Evolutionary conservation across 192 early-diverging fungal species (phyloP), one percentile per base, ranked within the genome.

Genomic region (Coemansia sp.): DNA sequence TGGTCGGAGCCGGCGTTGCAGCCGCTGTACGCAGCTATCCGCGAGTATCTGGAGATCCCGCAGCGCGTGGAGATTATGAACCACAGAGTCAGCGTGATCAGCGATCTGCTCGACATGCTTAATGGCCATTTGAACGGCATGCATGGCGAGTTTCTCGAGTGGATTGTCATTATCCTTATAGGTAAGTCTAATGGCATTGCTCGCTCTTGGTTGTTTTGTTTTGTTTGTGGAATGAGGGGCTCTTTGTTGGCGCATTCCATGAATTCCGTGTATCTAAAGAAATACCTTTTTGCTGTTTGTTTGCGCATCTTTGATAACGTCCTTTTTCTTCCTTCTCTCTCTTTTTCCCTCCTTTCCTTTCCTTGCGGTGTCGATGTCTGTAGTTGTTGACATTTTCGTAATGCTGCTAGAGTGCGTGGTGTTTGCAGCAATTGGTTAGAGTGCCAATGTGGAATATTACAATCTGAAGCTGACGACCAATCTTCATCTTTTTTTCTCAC

Each of bases 131-230:
- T 95, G 65, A 96, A 92, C 39, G 91, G 91, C 42, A 91, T 90
- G 42, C 94, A 98, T 68, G 92, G 90, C 59, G 95, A 96, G 71
- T 91, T 94, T 62, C 85, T 96, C 19, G 95, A 96, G 68, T 94
- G 94, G 91, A 98, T 98, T 63, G 93, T 98, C 3, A 98, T 98
- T 70, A 88, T 93, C 54, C 85, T 98, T 45, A 98, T 98, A 83
- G 92, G 78, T 83, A 83, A 83, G 81, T 83, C 23, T 13, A 5
- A 48, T 56, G 8, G 56, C 5, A 66, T 2, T 56, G 45, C 9
- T 18, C 2, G 26, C 26, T 0, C 26, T 42, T 21, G 11, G 8
- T 4, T 48, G 5, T 57, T 56, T 1, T 45, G n/a, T 0, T 61
- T 5, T 18, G 12, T 32, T 9, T 53, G 32, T 63, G 1, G 37